Base-by-base conservation (phyloP, 179 eudicot genomes). In the Actinidia chinensis region DNA sequence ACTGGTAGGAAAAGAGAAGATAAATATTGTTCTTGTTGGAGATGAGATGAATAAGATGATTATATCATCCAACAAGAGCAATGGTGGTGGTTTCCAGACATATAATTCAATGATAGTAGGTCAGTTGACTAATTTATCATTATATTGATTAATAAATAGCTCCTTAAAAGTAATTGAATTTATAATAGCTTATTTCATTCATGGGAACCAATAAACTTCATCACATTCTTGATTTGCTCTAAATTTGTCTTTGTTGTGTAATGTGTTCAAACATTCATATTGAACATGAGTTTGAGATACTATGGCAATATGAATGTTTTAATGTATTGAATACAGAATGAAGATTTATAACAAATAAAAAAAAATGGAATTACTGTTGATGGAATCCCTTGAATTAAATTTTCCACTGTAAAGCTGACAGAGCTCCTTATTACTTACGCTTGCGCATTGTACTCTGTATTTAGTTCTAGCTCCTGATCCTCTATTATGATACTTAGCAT, bases 11-110 rank as follows among this genome's bases (percentile, higher is more conserved):
- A 78, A 80, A 82, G 78, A 78, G 59, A 84, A 82, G 75, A 80
- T 73, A 0, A 82, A 78, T 7, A 75, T 87, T 12, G 80, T 80
- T 82, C 84, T 84, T 59, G 1, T 87, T n/a, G 89, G 86, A 55
- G 89, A 87, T 70, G 87, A 86, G 4, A 84, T 84, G 36, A 83
- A 79, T 1, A 83, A 81, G 54, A 87, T 83, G 5, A 20, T 76
- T n/a, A 85, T 87, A 25, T 84, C 83, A 42, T 83, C 73, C 1
- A 81, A 81, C 44, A 79, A 84, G 65, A 84, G 72, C 33, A 85
- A 82, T 8, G 66, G 55, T 8, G 87, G 82, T 65, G 89, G 89
- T 0, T 82, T 25, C 42, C 0, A 25, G 14, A 63, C 68, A 8
- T 28, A 23, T 63, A 15, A 8, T 28, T 23, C 68, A 28, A 18